Evolutionary conservation across 306 rosid species (phyloP).

Genomic region (Glycine tomentella): DNA sequence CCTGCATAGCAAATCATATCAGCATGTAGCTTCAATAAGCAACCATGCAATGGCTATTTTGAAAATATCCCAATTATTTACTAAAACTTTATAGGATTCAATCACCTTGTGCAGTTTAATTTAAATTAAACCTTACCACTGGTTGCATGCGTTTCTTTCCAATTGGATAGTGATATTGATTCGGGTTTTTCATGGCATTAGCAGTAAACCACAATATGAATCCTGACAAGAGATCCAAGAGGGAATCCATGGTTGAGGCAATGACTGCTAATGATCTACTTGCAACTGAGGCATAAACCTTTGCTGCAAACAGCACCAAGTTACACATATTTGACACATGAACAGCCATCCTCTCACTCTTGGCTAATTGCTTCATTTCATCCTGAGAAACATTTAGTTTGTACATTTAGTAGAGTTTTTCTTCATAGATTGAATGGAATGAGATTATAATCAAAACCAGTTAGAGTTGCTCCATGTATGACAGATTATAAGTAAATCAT

Average conservation of each 20-base stretch:
- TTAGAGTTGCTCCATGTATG: neutral
- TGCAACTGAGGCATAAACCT: conserved; percentile 73
- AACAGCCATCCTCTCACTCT: conserved; percentile 71
- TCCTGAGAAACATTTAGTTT: conserved; percentile 56
- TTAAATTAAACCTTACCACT: conserved; percentile 58
- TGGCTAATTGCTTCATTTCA: conserved; percentile 72
- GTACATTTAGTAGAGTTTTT: neutral
- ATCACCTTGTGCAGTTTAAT: neutral
- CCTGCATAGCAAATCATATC: conserved; percentile 57
- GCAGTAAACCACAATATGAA: conserved; percentile 88
- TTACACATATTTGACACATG: conserved; percentile 65
- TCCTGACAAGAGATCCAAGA: conserved; percentile 86
- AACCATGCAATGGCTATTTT: conserved; percentile 11
- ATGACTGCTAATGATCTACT: conserved; percentile 81
- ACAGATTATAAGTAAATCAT: conserved; percentile 16
- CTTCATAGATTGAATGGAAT: neutral
- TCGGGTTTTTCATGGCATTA: conserved; percentile 71
- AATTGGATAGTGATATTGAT: conserved; percentile 76
- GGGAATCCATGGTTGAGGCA: conserved; percentile 89
- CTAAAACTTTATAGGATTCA: neutral
- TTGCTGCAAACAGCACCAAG: conserved; percentile 72
- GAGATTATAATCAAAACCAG: conserved; percentile 5
- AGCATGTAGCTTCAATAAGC: neutral
- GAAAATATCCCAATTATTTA: neutral
- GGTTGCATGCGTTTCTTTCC: conserved; percentile 95